Base-by-base conservation (phyloP, 1,139 yeast species). In the Yamadazyma buinensis region DNA sequence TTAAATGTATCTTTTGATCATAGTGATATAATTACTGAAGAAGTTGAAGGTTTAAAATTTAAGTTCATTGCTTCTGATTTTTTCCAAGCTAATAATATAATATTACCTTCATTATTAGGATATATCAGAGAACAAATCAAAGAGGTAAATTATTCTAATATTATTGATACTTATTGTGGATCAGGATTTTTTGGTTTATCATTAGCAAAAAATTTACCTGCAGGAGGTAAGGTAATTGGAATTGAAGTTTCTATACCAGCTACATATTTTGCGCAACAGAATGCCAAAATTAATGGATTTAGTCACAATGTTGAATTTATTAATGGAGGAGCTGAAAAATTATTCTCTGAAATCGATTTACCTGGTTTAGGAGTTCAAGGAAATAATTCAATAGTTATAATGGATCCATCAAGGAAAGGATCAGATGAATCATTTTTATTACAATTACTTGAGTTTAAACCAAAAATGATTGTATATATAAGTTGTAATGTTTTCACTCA, bases 51-150 rank as follows among this genome's bases (percentile, higher is more conserved):
- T 7, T 80, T 67, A 59, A 76, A 79, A 30, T 92, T 92, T 57
- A 82, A 85, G 51, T 92, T 86, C 55, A 81, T 90, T 19, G 96
- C 97, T 0, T 94, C 95, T 39, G 95, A 90, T 51, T 92, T 92
- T 52, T 92, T 92, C 69, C 98, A 92, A 24, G 90, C 90, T 61
- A 92, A 92, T 61, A 90, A 87, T 57, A 80, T 52, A 15, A 64
- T 69, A 7, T 44, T 69, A 14, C 68, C 74, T 0, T 41, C 44
- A 1, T 59, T 68, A 1, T 41, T 69, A 8, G 64, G 61, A 17
- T 64, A 53, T 33, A 49, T 69, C 8, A 48, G 55, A 22, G 39
- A 45, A 28, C 64, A 61, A 19, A 44, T 64, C 7, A 34, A 39
- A 5, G 37, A 35, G 1, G 15, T 34, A 1, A 23, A 38, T 2